A percentile compares a stretch with the other conserved stretches of the same genome.
phyloP scores from a whole-genome alignment of 2,329 filamentous ascomycete species.

The Chrysoporthe deuterocubensis region DNA sequence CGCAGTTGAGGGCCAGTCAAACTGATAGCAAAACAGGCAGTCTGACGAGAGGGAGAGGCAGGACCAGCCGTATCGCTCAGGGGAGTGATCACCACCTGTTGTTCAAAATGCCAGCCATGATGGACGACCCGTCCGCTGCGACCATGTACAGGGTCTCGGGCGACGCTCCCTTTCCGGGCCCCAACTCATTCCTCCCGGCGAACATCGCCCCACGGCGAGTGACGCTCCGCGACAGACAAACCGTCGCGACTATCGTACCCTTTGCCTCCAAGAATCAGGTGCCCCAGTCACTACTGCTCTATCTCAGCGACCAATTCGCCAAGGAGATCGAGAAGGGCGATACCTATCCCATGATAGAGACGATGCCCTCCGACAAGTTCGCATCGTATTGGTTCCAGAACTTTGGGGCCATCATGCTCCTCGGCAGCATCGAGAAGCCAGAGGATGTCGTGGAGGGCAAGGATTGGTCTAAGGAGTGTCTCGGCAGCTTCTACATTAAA shows the following conservation, averaged over 20 bases:
- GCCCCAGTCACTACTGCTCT: conserved; percentile 73
- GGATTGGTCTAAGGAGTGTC: conserved; percentile 80
- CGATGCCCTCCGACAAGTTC: conserved; percentile 75
- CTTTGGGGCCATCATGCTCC: conserved; percentile 85
- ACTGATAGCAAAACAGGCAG: background rate
- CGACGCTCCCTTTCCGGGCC: conserved; percentile 65
- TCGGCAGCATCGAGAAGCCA: conserved; percentile 71
- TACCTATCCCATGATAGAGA: conserved; percentile 86
- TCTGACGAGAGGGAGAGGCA: background rate
- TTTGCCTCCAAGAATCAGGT: conserved; percentile 78
- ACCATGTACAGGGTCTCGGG: conserved; percentile 74
- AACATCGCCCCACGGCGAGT: conserved; percentile 76
- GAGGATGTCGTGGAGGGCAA: conserved; percentile 61
- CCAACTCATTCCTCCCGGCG: conserved; percentile 66
- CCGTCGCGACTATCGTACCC: conserved; percentile 81
- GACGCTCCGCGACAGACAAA: conserved; percentile 81
- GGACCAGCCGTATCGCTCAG: background rate
- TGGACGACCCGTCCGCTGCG: conserved; percentile 75
- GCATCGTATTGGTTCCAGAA: conserved; percentile 89
- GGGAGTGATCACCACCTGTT: background rate
- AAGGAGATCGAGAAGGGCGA: conserved; percentile 91
- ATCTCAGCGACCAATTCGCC: conserved; percentile 83
- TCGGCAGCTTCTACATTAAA: conserved; percentile 93
- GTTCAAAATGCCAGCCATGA: conserved; percentile 71
- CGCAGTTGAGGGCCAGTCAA: background rate